These are phyloP conservation scores for Vaccinium corymbosum DNA, from an alignment of 148 eudicot species.

Conservation along the genomic window DNA sequence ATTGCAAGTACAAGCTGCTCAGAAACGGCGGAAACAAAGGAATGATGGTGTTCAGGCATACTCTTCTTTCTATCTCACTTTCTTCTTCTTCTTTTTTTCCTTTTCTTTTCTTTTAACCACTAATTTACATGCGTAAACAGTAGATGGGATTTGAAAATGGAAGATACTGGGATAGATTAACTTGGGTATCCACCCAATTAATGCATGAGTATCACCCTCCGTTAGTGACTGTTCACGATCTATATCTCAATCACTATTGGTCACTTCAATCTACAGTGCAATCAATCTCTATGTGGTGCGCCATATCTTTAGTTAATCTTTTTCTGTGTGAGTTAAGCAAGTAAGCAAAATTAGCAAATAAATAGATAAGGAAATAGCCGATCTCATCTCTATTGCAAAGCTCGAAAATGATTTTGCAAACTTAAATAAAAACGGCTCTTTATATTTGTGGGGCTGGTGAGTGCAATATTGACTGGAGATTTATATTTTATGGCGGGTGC, in stretches of 20 bases:
- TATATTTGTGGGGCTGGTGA: neutral
- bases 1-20: conserved; percentile 70
- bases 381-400: neutral
- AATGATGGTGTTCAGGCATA: conserved; percentile 89
- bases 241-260: no score
- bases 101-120: neutral
- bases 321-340: no score
- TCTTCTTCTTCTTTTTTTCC: neutral
- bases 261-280: no score
- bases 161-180: neutral
- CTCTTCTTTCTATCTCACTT: conserved; percentile 13
- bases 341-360: no score
- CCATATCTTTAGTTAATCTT: no score
- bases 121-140: neutral
- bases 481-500: neutral
- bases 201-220: neutral
- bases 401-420: neutral
- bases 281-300: no score
- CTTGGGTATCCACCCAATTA: neutral
- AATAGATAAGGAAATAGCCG: no score
- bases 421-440: neutral
- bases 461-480: neutral
- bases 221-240: no score
- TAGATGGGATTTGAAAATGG: neutral
- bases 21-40: conserved; percentile 85